phyloP scores from a whole-genome alignment of 306 rosid genomes.

The Quercus rubra region DNA sequence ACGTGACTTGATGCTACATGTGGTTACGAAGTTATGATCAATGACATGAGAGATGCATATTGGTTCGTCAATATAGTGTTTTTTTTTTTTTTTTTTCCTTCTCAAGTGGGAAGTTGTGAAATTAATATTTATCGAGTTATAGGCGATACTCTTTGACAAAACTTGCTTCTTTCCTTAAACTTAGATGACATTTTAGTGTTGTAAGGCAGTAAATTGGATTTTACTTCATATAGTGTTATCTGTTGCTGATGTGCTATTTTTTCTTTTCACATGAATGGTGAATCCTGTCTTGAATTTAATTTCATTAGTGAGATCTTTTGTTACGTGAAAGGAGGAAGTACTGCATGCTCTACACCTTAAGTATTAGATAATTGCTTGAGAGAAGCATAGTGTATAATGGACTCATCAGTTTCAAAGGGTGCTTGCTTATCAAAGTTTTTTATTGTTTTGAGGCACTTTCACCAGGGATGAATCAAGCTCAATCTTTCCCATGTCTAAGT shows the following conservation, averaged over 20 bases:
- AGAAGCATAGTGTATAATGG: too few relatives aligned
- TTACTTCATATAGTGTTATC: not conserved
- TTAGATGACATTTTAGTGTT: not conserved
- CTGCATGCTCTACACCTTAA: too few relatives aligned
- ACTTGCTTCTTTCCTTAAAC: not conserved
- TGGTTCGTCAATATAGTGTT: not conserved
- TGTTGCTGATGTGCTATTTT: not conserved
- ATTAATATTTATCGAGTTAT: not conserved
- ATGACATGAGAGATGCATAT: not conserved
- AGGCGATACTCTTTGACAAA: not conserved
- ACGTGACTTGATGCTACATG: not conserved
- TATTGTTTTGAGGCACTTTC: too few relatives aligned
- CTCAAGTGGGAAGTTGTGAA: slow-evolving; percentile 10
- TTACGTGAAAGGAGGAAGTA: too few relatives aligned
- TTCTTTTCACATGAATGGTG: not conserved
- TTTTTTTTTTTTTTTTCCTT: not conserved
- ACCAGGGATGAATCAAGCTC: too few relatives aligned
- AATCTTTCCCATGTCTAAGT: too few relatives aligned
- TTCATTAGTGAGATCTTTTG: too few relatives aligned
- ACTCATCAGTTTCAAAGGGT: too few relatives aligned
- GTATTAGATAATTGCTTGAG: too few relatives aligned
- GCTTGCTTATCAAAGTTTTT: too few relatives aligned
- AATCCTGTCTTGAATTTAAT: too few relatives aligned
- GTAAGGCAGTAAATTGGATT: not conserved
- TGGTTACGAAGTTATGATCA: not conserved